Base-by-base conservation (phyloP, 768 basidiomycete species). In the Jaapia argillacea region DNA sequence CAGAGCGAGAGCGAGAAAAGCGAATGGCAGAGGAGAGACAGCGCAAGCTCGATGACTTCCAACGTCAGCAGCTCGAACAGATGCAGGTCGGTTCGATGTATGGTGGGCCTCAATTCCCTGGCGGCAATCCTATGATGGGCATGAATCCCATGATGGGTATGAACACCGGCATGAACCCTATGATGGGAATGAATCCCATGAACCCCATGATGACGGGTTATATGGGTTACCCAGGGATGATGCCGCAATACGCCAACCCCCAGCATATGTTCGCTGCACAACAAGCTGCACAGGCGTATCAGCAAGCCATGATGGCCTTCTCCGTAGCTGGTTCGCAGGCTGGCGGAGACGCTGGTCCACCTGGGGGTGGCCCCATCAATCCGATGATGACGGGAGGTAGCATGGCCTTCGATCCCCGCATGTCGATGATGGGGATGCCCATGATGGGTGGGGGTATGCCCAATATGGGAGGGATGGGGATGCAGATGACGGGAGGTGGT, bases 1-100 rank as follows among this genome's bases (percentile, higher is more conserved):
- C 96, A 0, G 93, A 98, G 65, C 79, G 91, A 26, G 94, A 98
- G 63, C 77, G 93, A 35, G 93, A 98, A 55, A 85, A 87, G 59
- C 74, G 94, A 25, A 48, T 90, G 26, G 93, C 88, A 5, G 94
- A 98, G 64, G 89, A 93, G 51, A 73, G 92, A 40, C 91, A 94
- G 57, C 76, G 94, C 45, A 84, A 92, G 61, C 78, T 93, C 48
- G 92, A 97, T 59, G 90, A 92, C 18, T 73, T 85, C 44, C 90
- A 94, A 56, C 74, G 82, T 36, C 81, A 86, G 60, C 92, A 94
- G 54, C 67, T 92, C 43, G 90, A 96, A 54, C 87, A 93, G 58
- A 85, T 88, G 75, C 78, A 81, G 55, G 80, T 79, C 45, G 81
- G 78, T 7, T 75, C 74, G 20, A 75, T 85, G 74, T 86, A 80